Conservation (phyloP, 139 green algal genomes). For the Zygnema cylindricum region DNA sequence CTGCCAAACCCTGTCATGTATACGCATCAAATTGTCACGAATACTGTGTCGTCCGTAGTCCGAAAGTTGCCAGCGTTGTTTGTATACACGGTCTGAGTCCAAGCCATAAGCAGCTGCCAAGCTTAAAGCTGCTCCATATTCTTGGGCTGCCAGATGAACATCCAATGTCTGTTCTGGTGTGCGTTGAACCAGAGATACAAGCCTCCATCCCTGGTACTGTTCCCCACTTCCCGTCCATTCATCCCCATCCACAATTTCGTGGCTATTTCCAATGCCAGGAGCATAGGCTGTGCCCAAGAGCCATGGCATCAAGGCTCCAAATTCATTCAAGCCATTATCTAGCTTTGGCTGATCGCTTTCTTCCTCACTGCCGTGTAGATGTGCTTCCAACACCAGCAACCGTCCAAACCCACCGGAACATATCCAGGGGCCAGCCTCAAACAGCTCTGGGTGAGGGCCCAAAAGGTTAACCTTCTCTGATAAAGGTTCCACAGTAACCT, state of each 20-base stretch:
- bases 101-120: constrained; percentile 21
- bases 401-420: neutral
- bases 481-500: neutral
- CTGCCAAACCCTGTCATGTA: constrained; percentile 20
- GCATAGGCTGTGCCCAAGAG: neutral
- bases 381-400: constrained; percentile 36
- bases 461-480: constrained; percentile 11
- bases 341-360: constrained; percentile 29
- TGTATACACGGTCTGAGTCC: constrained; percentile 30
- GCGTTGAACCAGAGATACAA: constrained; percentile 33
- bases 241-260: neutral
- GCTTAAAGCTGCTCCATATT: constrained; percentile 40
- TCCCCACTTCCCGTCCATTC: constrained; percentile 3
- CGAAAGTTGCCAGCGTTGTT: constrained; percentile 22
- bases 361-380: neutral
- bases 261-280: neutral
- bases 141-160: constrained; percentile 4
- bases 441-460: constrained; percentile 3
- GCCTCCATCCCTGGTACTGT: constrained; percentile 34
- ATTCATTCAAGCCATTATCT: constrained; percentile 12
- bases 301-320: neutral
- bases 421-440: constrained; percentile 1
- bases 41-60: constrained; percentile 26
- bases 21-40: constrained; percentile 32
- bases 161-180: constrained; percentile 25